Evolutionary conservation across 1,139 yeast genomes (phyloP), one percentile per base, ranked within the genome.

Genomic region (Hyphopichia fennica): DNA sequence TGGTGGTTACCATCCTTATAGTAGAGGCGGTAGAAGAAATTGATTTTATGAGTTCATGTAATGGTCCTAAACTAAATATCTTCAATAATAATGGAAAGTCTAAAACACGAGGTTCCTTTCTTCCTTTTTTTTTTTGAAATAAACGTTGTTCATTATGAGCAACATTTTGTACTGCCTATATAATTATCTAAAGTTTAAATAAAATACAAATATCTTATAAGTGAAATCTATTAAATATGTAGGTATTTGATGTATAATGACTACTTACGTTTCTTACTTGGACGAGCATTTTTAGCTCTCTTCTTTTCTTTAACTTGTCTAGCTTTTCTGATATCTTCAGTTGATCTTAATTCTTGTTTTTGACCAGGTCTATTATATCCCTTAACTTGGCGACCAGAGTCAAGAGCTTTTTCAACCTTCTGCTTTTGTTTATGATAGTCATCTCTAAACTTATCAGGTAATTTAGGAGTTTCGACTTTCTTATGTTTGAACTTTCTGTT

Each of bases 361-460:
- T 69, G 77, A 30, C 79, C 79, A 5, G 77, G 72, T 43, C 58
- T 65, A 47, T 71, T 65, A 63, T 67, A 83, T 13, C 97, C 97
- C 69, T 84, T 88, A 43, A 88, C 89, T 23, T 65, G 62, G 33
- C 79, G 61, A 39, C 98, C 97, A 45, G 82, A 73, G 11, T 85
- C 96, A 51, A 84, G 58, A 4, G 98, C 98, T 53, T 81, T 82
- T 39, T 79, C 81, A 41, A 88, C 93, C 68, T 87, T 85, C 73
- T 84, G 82, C 79, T 87, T 84, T 62, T 93, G 96, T 52, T 76
- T 76, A 46, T 83, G 79, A 65, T 79, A 95, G 63, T 95, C 95
- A 58, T 91, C 96, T 65, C 99, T 81, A 53, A 72, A 82, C 65
- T 79, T 90, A 58, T 90, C 97, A 11, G 98, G 96, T 39, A 85